phyloP scores from a whole-genome alignment of 495 filamentous ascomycete species.

The Pyronema omphalodes region DNA sequence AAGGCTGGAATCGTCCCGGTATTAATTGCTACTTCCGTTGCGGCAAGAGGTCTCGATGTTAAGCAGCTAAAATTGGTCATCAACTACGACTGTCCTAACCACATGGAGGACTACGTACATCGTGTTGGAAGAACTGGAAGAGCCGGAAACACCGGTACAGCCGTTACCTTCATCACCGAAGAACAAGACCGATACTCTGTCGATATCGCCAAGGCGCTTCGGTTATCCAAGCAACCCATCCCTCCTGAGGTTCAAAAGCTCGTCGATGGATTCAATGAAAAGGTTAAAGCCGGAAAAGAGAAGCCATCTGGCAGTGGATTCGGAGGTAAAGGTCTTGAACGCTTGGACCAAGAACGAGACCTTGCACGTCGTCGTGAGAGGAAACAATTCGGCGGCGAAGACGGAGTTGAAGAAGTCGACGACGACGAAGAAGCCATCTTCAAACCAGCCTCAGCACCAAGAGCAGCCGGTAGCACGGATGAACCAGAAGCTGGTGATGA shows the following conservation, averaged over 20 bases:
- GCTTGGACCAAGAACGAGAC: constrained; percentile 77
- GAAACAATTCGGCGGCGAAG: constrained; percentile 75
- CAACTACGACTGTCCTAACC: constrained; percentile 93
- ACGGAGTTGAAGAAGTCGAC: constrained; percentile 69
- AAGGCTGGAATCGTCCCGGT: constrained; percentile 79
- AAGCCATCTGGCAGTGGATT: constrained; percentile 70
- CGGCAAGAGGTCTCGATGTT: constrained; percentile 86
- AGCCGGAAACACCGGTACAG: constrained; percentile 86
- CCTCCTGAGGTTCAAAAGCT: constrained; percentile 52
- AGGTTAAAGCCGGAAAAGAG: constrained; percentile 80
- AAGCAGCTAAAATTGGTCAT: constrained; percentile 92
- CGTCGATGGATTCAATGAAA: constrained; percentile 54
- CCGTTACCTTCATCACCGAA: constrained; percentile 81
- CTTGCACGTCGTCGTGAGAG: constrained; percentile 66
- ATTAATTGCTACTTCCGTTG: constrained; percentile 87
- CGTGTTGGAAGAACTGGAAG: constrained; percentile 85
- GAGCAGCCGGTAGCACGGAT: constrained; percentile 11
- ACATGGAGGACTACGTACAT: constrained; percentile 96
- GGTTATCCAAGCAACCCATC: constrained; percentile 67
- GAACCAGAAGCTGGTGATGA: constrained; percentile 29
- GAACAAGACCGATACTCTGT: constrained; percentile 80
- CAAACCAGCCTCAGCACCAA: constrained; percentile 35
- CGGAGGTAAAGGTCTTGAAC: constrained; percentile 85
- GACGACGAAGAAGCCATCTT: constrained; percentile 47
- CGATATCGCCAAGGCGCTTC: constrained; percentile 84